Conservation (phyloP, 148 eudicot genomes). For the Spergularia bocconei region DNA sequence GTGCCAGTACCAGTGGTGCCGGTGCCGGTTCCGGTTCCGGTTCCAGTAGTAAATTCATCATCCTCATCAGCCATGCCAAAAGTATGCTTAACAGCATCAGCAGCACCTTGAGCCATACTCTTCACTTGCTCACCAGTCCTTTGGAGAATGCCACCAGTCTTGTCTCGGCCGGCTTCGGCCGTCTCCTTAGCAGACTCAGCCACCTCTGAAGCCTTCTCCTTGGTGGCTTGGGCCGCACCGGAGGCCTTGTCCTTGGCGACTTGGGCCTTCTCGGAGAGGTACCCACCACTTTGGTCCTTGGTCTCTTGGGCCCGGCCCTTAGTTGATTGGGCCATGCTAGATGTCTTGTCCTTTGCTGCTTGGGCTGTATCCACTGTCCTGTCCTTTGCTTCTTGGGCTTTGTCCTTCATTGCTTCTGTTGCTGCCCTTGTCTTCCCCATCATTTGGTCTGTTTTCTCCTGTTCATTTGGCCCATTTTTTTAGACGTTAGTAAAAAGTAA, state of each 20-base stretch:
- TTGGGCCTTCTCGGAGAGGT: constrained; percentile 32
- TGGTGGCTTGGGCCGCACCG: constrained; percentile 42
- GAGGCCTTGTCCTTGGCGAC: constrained; percentile 26
- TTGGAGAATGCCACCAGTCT: constrained; percentile 52
- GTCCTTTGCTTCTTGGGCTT: constrained; percentile 51
- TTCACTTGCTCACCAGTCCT: constrained; percentile 58
- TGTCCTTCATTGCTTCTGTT: constrained; percentile 41
- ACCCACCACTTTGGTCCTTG: constrained; percentile 17
- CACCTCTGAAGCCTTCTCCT: constrained; percentile 46
- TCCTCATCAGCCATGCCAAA: constrained; percentile 47
- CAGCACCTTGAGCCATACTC: constrained; percentile 67
- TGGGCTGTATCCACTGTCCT: constrained; percentile 36
- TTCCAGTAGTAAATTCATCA: not conserved
- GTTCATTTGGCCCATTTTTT: not conserved
- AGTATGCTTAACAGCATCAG: constrained; percentile 58
- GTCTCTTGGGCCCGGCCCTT: constrained; percentile 35
- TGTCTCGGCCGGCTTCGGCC: constrained; percentile 60
- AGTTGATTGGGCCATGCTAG: constrained; percentile 34
- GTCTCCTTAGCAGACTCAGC: constrained; percentile 47
- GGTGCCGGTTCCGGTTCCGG: too few species aligned
- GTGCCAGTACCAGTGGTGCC: too few species aligned
- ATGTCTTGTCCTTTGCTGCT: constrained; percentile 39
- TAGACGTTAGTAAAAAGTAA: too few species aligned
- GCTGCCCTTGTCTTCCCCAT: constrained; percentile 34
- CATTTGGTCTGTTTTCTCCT: constrained; percentile 62